Percentiles rank a stretch among this genome's conserved stretches.
Conservation (phyloP, 257 asterid species). For the Capsicum pubescens region DNA sequence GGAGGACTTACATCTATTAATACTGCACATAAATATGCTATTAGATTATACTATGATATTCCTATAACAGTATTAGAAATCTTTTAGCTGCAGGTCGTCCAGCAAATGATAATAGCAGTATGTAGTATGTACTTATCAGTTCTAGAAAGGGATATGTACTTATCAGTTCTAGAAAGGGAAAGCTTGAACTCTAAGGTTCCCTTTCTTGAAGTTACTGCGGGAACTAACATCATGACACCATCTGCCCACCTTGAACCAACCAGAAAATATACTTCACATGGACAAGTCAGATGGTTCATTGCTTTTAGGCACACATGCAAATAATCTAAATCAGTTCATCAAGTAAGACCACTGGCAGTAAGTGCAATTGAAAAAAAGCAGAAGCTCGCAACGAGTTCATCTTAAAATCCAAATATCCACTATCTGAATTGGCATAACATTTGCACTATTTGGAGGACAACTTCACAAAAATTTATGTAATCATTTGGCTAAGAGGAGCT, state of each 20-base stretch:
- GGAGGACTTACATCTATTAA: neutral
- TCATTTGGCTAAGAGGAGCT: neutral
- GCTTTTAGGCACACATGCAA: neutral
- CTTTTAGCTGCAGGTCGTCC: neutral
- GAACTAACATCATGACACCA: constrained; percentile 19
- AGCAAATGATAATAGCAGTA: neutral
- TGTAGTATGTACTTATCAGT: constrained; percentile 11
- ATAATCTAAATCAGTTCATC: neutral
- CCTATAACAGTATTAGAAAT: neutral
- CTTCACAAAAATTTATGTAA: neutral
- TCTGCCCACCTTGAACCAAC: neutral
- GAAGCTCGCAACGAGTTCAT: neutral
- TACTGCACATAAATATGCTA: neutral
- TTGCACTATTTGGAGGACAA: neutral
- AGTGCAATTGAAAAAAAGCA: neutral
- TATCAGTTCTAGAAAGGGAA: neutral
- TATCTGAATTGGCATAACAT: neutral
- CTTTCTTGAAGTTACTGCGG: constrained; percentile 19
- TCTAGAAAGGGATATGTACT: constrained; percentile 5
- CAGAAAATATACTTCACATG: neutral
- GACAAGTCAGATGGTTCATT: neutral
- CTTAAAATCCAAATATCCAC: neutral
- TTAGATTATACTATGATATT: neutral
- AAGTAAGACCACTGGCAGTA: neutral
- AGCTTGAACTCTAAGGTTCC: neutral